A percentile compares a stretch with the other conserved stretches of the same genome.
Conservation (phyloP, 352 stramenopile genomes). For the Phytophthora podocarpi region DNA sequence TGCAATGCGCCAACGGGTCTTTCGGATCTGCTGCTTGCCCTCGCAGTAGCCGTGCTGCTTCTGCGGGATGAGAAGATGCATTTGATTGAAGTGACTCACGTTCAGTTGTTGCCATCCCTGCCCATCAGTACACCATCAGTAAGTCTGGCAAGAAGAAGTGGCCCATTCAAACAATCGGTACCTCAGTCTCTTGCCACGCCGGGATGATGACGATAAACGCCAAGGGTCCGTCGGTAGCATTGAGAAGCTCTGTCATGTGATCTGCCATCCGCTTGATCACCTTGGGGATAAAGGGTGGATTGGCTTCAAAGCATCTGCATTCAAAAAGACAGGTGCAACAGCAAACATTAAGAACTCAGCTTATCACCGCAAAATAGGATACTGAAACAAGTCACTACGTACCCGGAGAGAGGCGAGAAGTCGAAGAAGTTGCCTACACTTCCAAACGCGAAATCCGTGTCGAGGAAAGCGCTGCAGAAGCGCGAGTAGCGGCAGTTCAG, state of each 20-base stretch:
- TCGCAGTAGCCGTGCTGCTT: constrained; percentile 92
- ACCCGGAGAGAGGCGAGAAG: constrained; percentile 84
- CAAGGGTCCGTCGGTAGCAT: constrained; percentile 63
- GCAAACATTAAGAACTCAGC: neutral
- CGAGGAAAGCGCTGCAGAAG: constrained; percentile 91
- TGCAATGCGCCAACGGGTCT: constrained; percentile 88
- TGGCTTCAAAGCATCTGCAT: constrained; percentile 90
- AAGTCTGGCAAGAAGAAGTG: neutral
- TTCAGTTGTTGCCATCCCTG: constrained; percentile 84
- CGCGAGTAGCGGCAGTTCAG: constrained; percentile 93
- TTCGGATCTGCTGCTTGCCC: constrained; percentile 91
- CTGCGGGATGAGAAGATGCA: constrained; percentile 75
- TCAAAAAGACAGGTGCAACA: neutral
- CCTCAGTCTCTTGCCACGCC: constrained; percentile 84
- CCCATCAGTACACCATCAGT: constrained; percentile 1
- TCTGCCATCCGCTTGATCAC: constrained; percentile 92
- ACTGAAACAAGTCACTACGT: constrained; percentile 1
- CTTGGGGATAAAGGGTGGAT: constrained; percentile 94
- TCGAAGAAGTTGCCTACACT: constrained; percentile 95
- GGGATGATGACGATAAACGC: constrained; percentile 94
- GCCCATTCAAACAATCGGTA: constrained; percentile 12
- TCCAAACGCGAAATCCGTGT: constrained; percentile 90
- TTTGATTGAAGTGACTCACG: constrained; percentile 76
- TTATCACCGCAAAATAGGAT: neutral
- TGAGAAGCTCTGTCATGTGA: constrained; percentile 87